Percentiles rank a stretch among this genome's conserved stretches.
These are phyloP conservation scores for Ceratorhiza oryzae-sativae DNA, from an alignment of 1,284 basidiomycete species.

Conservation along the genomic window DNA sequence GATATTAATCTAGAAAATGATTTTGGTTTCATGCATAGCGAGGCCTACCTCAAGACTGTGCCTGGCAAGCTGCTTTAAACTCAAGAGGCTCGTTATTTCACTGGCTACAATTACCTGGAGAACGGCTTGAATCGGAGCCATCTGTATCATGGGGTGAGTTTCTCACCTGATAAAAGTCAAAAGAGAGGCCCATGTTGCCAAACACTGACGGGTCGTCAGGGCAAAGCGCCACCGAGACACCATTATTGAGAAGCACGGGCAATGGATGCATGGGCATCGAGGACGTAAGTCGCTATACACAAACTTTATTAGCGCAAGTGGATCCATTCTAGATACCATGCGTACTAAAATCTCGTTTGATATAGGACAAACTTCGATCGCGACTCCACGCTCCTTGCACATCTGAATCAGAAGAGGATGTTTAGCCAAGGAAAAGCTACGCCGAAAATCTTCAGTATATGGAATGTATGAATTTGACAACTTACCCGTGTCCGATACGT, in stretches of 20 bases:
- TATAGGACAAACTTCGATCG: slow-evolving; percentile 47
- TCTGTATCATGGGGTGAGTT: not conserved
- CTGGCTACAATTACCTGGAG: slow-evolving; percentile 43
- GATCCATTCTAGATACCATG: not conserved
- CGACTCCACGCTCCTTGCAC: slow-evolving; percentile 47
- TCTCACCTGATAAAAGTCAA: slow-evolving; percentile 45
- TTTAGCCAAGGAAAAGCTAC: slow-evolving; percentile 47
- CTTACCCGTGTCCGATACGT: slow-evolving; percentile 52
- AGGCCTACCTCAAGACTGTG: slow-evolving; percentile 66
- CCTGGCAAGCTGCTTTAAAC: slow-evolving; percentile 65
- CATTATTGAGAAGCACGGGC: slow-evolving; percentile 46
- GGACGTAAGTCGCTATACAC: slow-evolving; percentile 43
- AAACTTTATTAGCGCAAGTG: not conserved
- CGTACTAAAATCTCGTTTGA: slow-evolving; percentile 39
- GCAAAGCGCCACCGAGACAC: slow-evolving; percentile 47
- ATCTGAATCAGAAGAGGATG: slow-evolving; percentile 50
- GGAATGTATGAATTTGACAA: slow-evolving; percentile 46
- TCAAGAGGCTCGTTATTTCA: slow-evolving; percentile 54
- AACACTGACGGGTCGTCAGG: slow-evolving; percentile 50
- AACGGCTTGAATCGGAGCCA: not conserved
- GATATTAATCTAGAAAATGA: not conserved
- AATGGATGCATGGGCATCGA: slow-evolving; percentile 46
- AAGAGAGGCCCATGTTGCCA: slow-evolving; percentile 47
- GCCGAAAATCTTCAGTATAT: not conserved
- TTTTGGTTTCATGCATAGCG: not conserved